Base-by-base conservation (phyloP, 1,284 basidiomycete species). In the Laetiporus sulphureus region DNA sequence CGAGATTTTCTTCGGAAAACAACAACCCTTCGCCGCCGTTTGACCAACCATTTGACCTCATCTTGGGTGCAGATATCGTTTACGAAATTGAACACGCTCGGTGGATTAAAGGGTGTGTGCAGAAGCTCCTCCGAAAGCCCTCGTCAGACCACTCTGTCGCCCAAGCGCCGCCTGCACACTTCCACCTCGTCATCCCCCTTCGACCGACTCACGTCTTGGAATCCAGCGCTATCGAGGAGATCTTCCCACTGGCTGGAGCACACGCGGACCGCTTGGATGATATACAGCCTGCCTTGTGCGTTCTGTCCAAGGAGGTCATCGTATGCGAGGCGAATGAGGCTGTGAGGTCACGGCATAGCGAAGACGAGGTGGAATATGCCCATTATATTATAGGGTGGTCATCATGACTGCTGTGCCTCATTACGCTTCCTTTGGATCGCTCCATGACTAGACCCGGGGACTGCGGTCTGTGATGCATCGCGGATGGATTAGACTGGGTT, bases 111-210 rank as follows among this genome's bases (percentile, higher is more conserved):
- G 58, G 62, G 2, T 82, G 77, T 42, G 69, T 88, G 12, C 53
- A 56, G 2, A 62, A 49, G 3, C 67, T 86, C 4, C 72, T 91
- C 13, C 65, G 65, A n/a, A 64, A 58, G 42, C 73, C 77, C 20
- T 36, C 21, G 16, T 39, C 12, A 19, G 34, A 33, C 8, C 18
- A 19, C 7, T 34, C 32, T 25, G 22, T 13, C 2, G 12, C 27
- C 4, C 10, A 34, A 6, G 10, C 12, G 4, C 16, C 20, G n/a
- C 23, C 40, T 12, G 56, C 64, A 8, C 53, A 53, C 15, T 91
- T 91, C 57, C 84, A 89, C 51, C 72, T 91, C 11, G 70, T 90
- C 31, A 75, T 90, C 22, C 85, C 89, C 0, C 68, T 86, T 1
- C 81, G 88, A 0, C 59, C 66, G 0, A 86, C 82, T 0, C 84